Base-by-base conservation (phyloP, 1,284 basidiomycete species). In the Sporisorium reilianum region DNA sequence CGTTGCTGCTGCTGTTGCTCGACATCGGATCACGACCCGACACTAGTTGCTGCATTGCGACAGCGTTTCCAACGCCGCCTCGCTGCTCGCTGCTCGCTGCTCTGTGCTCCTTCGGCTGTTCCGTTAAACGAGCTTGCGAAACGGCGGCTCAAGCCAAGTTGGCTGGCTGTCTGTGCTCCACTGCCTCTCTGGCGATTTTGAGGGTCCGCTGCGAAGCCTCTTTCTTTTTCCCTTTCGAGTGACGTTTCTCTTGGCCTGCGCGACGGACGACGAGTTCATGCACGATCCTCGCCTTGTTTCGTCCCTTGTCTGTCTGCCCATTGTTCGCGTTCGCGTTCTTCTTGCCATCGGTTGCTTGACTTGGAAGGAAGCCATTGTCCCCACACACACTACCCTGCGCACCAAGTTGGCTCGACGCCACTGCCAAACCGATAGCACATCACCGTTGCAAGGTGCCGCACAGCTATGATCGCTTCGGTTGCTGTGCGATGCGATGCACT, bases 211-310 rank as follows among this genome's bases (percentile, higher is more conserved):
- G 48, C 22, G 42, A 48, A 30, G 25, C 26, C 26, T n/a, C 45
- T 48, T 25, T 6, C 20, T n/a, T n/a, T n/a, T n/a, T n/a, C n/a
- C n/a, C n/a, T n/a, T 52, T 18, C 5, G 36, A 12, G 34, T 49
- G 30, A 34, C 48, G 28, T 34, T 49, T 49, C 20, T 22, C 30
- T 30, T 12, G 20, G 28, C 26, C 20, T 49, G 30, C 48, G 48
- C 51, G 51, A 53, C 51, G 22, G 40, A 53, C 26, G 18, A 20
- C 38, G 38, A 36, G 12, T 52, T 51, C 41, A 63, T 63, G 60
- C 60, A 63, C 60, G 53, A 44, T 63, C 48, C 42, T 52, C 41
- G 26, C 50, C 11, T 49, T 25, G 22, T 46, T 55, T 42, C 44
- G 32, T 16, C 14, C 26, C 28, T 22, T 30, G n/a, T 9, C 10